Conservation (phyloP, 345 rosid species). For the Pelargonium nanum region DNA sequence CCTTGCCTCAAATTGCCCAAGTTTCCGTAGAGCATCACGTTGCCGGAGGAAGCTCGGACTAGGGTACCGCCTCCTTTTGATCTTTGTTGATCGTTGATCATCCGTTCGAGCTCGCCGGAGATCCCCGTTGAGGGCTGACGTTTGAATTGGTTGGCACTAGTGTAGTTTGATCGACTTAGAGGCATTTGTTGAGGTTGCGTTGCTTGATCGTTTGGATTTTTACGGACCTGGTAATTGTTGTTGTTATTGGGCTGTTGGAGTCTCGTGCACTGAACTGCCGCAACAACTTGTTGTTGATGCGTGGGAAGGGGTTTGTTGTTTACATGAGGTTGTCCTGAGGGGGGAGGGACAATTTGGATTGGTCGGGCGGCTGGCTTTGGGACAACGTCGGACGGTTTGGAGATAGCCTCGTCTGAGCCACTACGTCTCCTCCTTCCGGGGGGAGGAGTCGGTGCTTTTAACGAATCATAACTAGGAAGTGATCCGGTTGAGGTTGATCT, state of each 20-base stretch:
- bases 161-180: slow-evolving; percentile 29
- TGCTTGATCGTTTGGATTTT: background rate
- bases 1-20: slow-evolving; percentile 69
- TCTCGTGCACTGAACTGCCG: background rate
- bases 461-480: slow-evolving; percentile 18
- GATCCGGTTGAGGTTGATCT: slow-evolving; percentile 49
- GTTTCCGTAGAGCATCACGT: slow-evolving; percentile 60
- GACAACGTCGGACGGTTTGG: slow-evolving; percentile 20
- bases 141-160: slow-evolving; percentile 28
- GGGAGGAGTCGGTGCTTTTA: slow-evolving; percentile 32
- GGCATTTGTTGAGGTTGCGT: slow-evolving; percentile 7
- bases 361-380: background rate
- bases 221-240: slow-evolving; percentile 6
- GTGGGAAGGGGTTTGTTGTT: background rate
- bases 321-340: background rate
- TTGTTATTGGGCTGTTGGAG: slow-evolving; percentile 12
- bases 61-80: slow-evolving; percentile 32
- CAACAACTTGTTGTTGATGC: too few species aligned
- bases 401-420: slow-evolving; percentile 34
- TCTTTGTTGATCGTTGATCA: slow-evolving; percentile 67
- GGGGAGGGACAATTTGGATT: background rate
- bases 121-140: slow-evolving; percentile 37
- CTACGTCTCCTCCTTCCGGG: slow-evolving; percentile 31
- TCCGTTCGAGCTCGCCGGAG: slow-evolving; percentile 82
- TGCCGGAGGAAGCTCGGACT: slow-evolving; percentile 84